Percentiles rank a stretch among this genome's conserved stretches.
phyloP scores from a whole-genome alignment of 345 rosid species.

The Pistacia vera region DNA sequence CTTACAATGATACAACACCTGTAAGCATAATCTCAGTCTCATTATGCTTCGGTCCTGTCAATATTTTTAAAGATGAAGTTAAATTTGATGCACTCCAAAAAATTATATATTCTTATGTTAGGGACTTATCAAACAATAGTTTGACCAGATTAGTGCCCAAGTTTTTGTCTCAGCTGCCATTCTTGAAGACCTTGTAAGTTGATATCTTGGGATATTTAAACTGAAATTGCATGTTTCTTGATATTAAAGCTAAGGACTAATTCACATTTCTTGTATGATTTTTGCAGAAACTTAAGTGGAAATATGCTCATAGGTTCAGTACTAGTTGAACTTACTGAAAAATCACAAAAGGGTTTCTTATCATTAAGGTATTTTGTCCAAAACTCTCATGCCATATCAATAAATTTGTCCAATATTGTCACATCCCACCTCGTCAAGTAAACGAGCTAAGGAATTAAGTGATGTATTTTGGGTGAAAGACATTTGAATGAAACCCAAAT shows the following conservation, averaged over 20 bases:
- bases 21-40: conserved; percentile 20
- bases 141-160: conserved; percentile 27
- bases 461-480: no score
- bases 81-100: not conserved
- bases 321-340: conserved; percentile 20
- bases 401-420: no score
- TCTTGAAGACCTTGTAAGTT: conserved; percentile 31
- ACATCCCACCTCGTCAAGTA: no score
- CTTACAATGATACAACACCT: conserved; percentile 25
- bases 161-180: conserved; percentile 25
- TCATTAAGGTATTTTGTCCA: conserved; percentile 7
- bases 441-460: no score
- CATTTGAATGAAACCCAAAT: no score
- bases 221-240: not conserved
- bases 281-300: conserved; percentile 16
- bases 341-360: conserved; percentile 9
- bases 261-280: not conserved
- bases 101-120: not conserved
- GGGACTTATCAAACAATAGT: conserved; percentile 34
- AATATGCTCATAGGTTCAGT: conserved; percentile 28
- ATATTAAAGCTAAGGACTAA: not conserved
- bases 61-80: not conserved
- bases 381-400: not conserved
- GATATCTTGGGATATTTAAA: not conserved
- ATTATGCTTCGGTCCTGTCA: no score